Conservation (phyloP, 306 rosid species). For the Prunus fruticosa region DNA sequence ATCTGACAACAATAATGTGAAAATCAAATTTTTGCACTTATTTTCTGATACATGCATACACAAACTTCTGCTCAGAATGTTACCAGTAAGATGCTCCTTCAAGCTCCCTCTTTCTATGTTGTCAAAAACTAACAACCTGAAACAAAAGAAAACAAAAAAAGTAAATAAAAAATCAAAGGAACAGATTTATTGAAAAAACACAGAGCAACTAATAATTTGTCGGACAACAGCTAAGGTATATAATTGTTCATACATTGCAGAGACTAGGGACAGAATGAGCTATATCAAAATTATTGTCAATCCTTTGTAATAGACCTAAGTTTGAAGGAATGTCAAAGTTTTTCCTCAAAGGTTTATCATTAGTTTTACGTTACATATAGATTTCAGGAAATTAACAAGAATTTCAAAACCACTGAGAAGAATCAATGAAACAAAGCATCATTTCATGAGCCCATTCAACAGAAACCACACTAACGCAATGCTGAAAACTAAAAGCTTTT, state of each 20-base stretch:
- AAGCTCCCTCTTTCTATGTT: constrained; percentile 84
- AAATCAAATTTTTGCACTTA: constrained; percentile 7
- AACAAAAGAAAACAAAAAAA: constrained; percentile 2
- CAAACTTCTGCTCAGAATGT: constrained; percentile 9
- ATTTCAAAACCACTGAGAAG: not conserved
- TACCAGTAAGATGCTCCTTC: constrained; percentile 91
- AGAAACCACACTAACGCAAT: not conserved
- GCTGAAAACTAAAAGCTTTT: not conserved
- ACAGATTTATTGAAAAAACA: not conserved
- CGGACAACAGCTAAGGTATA: not conserved
- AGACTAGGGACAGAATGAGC: not conserved
- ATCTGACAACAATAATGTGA: constrained; percentile 46
- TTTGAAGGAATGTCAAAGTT: not conserved
- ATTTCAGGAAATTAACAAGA: not conserved
- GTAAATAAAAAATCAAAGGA: not conserved
- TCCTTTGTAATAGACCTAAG: not conserved
- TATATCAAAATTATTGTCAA: not conserved
- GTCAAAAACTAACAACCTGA: constrained; percentile 76
- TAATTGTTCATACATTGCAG: not conserved
- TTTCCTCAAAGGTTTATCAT: not conserved
- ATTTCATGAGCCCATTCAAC: not conserved
- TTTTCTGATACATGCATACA: constrained; percentile 7
- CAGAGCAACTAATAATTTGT: too few species aligned
- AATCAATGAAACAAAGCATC: not conserved
- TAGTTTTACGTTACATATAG: not conserved